Evolutionary conservation across 129 eudicot species (phyloP), one percentile per base, ranked within the genome.

Genomic region (Flaveria ramosissima): DNA sequence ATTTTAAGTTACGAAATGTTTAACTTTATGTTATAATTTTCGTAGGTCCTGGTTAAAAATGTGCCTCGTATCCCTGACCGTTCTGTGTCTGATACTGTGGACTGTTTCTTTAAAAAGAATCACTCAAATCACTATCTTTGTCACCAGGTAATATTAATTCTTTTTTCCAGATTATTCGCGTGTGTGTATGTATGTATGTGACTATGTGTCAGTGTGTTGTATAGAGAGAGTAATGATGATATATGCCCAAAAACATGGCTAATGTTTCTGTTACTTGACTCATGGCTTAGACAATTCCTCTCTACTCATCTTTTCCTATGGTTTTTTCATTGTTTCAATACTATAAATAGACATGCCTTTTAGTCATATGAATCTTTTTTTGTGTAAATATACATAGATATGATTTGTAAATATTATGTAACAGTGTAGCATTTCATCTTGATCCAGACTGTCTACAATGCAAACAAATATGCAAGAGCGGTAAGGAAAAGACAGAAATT

Each of bases 21-120:
- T 41, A 51, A 66, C 42, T 47, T 19, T 24, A 39, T 17, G 61
- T 56, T 32, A 43, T 56, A 45, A 23, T 24, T 17, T 48, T 41
- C 75, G 77, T 85, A 92, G 99, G 99, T 95, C 55, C 89, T 95
- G 51, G 97, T 95, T 63, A 88, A 83, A 72, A 92, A 89, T 84
- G 96, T 95, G 27, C 99, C 99, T 24, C 86, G 16, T 80, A 83
- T 82, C 77, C 84, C 96, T 63, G 91, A 79, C 14, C 86, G 85
- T 68, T 87, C 96, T 57, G 70, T 85, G 32, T 89, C 99, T 27
- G 97, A 95, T 83, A 83, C 85, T 47, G 92, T 92, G 73, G 89
- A 89, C 2, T 71, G 27, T 39, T 95, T 84, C 82, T 95, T 95
- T 80, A 80, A 75, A 68, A 95, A 77, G 76, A 89, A 89, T 80